phyloP scores from a whole-genome alignment of 2,329 filamentous ascomycete genomes.

The Aspergillus sp. region DNA sequence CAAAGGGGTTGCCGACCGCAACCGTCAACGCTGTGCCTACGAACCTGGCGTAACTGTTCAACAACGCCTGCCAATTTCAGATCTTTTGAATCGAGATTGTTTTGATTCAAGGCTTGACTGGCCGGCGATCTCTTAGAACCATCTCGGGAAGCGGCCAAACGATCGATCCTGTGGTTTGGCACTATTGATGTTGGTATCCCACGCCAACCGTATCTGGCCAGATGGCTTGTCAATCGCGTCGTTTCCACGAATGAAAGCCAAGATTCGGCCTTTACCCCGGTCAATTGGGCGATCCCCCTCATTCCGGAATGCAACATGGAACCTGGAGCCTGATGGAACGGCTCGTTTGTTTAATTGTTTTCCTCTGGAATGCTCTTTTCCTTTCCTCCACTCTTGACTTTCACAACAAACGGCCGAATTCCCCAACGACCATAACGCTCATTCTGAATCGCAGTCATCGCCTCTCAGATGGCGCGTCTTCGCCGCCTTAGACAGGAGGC shows the following conservation, averaged over 20 bases:
- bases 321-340: background rate
- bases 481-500: background rate
- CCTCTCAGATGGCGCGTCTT: too few relatives aligned
- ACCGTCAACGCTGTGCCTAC: background rate
- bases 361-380: background rate
- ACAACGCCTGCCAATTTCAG: background rate
- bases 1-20: background rate
- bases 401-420: background rate
- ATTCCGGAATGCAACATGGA: background rate
- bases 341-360: background rate
- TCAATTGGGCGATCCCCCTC: conserved; percentile 7
- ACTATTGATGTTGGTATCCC: background rate
- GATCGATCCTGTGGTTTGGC: background rate
- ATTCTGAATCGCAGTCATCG: background rate
- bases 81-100: background rate
- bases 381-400: background rate
- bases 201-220: background rate
- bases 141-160: background rate
- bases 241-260: background rate
- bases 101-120: background rate
- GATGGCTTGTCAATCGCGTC: background rate
- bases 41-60: background rate
- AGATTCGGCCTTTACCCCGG: background rate
- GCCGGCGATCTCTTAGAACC: background rate
- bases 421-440: background rate